These are phyloP conservation scores for Drosera spatulata DNA, from an alignment of 179 eudicot species.

Conservation along the genomic window DNA sequence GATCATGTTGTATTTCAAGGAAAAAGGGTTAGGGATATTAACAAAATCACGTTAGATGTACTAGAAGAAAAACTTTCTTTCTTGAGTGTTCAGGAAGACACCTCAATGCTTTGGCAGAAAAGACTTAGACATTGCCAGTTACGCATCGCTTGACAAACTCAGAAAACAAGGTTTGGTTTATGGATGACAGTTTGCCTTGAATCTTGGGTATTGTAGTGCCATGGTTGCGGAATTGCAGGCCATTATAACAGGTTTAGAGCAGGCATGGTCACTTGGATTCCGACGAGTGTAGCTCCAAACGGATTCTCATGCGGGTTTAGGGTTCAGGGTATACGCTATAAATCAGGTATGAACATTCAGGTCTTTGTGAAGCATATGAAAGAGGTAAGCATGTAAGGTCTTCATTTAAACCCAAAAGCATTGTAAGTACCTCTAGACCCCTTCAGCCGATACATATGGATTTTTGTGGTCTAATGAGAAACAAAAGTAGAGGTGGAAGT, in stretches of 20 bases:
- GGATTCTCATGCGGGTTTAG: too few relatives aligned
- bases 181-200: too few relatives aligned
- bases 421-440: background rate
- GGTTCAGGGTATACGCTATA: too few relatives aligned
- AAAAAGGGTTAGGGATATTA: too few relatives aligned
- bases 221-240: too few relatives aligned
- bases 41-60: too few relatives aligned
- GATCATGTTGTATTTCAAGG: too few relatives aligned
- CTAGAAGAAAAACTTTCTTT: too few relatives aligned
- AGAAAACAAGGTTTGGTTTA: background rate
- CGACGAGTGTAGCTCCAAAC: too few relatives aligned
- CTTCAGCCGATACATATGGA: conserved; percentile 5
- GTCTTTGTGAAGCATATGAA: background rate
- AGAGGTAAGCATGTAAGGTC: background rate
- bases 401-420: conserved; percentile 2
- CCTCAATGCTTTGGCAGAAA: background rate
- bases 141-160: background rate
- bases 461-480: conserved; percentile 6
- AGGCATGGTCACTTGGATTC: too few relatives aligned
- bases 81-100: background rate
- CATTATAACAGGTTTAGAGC: too few relatives aligned
- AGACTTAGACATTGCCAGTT: background rate
- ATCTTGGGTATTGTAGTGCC: too few relatives aligned
- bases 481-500: background rate
- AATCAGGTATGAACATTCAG: background rate